Conservation (phyloP, 257 asterid species). For the Avicennia marina region DNA sequence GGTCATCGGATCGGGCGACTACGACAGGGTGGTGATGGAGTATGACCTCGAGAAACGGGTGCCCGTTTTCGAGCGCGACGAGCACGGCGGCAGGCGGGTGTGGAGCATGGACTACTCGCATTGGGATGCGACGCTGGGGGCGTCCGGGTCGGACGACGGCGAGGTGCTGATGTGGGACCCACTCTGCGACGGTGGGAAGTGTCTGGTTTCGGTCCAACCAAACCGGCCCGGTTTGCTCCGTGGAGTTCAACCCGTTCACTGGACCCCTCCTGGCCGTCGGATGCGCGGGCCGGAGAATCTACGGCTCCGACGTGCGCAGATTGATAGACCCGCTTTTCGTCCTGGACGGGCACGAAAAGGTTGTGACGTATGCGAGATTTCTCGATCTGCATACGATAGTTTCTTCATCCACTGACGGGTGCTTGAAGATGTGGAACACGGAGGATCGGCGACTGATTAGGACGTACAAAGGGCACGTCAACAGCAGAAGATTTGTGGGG, state of each 20-base stretch:
- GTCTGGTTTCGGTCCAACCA: slow-evolving; percentile 46
- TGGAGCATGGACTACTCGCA: slow-evolving; percentile 80
- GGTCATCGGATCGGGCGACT: slow-evolving; percentile 78
- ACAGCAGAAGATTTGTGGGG: slow-evolving; percentile 71
- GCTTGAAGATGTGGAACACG: slow-evolving; percentile 64
- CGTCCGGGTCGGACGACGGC: slow-evolving; percentile 92
- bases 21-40: slow-evolving; percentile 82
- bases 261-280: slow-evolving; percentile 50
- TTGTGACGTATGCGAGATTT: slow-evolving; percentile 59
- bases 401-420: slow-evolving; percentile 68
- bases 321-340: slow-evolving; percentile 45
- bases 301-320: slow-evolving; percentile 58
- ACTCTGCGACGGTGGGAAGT: slow-evolving; percentile 34
- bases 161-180: slow-evolving; percentile 93
- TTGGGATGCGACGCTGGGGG: slow-evolving; percentile 52
- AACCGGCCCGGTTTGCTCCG: slow-evolving; percentile 67
- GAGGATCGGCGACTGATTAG: slow-evolving; percentile 36
- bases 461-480: slow-evolving; percentile 66
- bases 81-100: slow-evolving; percentile 85
- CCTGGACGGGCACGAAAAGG: slow-evolving; percentile 60
- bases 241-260: slow-evolving; percentile 71
- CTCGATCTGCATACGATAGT: slow-evolving; percentile 43
- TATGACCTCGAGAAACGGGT: slow-evolving; percentile 68
- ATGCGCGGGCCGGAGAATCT: slow-evolving; percentile 60
- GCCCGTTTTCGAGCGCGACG: slow-evolving; percentile 85